Evolutionary conservation across 495 filamentous ascomycete species (phyloP).

Genomic region (Amniculicola lignicola): DNA sequence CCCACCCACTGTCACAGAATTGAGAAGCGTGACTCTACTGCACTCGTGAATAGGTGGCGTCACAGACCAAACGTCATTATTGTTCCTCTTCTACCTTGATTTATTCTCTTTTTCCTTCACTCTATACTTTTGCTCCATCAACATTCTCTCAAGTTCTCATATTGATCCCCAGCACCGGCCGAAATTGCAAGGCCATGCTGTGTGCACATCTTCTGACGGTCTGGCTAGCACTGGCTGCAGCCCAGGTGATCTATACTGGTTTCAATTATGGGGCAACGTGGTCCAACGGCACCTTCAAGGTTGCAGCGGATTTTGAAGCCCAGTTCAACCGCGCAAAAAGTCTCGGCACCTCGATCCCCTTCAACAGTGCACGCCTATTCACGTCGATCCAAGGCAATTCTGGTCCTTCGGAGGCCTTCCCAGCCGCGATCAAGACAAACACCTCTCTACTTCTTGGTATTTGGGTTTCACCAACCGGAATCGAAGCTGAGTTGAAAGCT

Average conservation of each 20-base stretch:
- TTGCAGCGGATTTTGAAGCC: slow-evolving; percentile 58
- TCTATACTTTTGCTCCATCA: too few species aligned
- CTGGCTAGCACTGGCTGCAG: not conserved
- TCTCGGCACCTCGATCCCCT: slow-evolving; percentile 60
- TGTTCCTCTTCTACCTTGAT: too few species aligned
- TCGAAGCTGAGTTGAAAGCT: slow-evolving; percentile 64
- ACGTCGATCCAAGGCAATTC: slow-evolving; percentile 55
- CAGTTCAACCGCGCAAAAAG: slow-evolving; percentile 65
- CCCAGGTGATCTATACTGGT: slow-evolving; percentile 54
- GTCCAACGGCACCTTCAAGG: slow-evolving; percentile 56
- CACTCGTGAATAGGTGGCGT: too few species aligned
- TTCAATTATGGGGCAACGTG: slow-evolving; percentile 74
- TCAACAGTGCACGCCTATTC: slow-evolving; percentile 66
- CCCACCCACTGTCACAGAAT: too few species aligned
- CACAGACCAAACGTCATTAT: too few species aligned
- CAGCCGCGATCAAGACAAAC: slow-evolving; percentile 51
- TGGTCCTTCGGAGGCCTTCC: slow-evolving; percentile 45
- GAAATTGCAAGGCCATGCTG: too few species aligned
- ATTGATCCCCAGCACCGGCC: not conserved
- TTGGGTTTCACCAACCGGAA: slow-evolving; percentile 53
- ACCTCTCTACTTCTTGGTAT: slow-evolving; percentile 65
- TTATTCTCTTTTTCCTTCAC: too few species aligned
- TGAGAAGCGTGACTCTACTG: too few species aligned
- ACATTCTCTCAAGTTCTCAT: not conserved
- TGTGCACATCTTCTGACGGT: slow-evolving; percentile 1